These are phyloP conservation scores for Scenedesmus sp. DNA, from an alignment of 163 green algal genomes.

Conservation along the genomic window DNA sequence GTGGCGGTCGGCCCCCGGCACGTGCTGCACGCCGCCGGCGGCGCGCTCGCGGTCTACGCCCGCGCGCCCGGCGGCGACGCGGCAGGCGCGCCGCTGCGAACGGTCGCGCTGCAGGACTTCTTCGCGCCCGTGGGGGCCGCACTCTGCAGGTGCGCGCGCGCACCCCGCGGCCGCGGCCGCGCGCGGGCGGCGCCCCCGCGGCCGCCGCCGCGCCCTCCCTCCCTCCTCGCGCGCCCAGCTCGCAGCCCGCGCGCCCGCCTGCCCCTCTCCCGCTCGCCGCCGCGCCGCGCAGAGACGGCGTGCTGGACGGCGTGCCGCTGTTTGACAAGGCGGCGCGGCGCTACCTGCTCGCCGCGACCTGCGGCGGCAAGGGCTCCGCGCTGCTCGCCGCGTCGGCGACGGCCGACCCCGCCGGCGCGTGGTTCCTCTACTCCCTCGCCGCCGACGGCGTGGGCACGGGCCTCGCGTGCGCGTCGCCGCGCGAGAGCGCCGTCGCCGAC, in stretches of 20 bases:
- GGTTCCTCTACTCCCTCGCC: constrained; percentile 40
- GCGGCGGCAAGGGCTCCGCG: constrained; percentile 27
- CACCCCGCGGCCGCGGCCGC: too few relatives aligned
- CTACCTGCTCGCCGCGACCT: constrained; percentile 24
- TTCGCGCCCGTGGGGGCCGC: constrained; percentile 38
- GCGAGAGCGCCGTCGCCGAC: constrained; percentile 25
- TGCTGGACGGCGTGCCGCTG: constrained; percentile 19
- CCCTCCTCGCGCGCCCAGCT: not conserved
- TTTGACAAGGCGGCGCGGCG: constrained; percentile 33
- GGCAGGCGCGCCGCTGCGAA: not conserved
- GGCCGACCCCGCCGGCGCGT: constrained; percentile 6
- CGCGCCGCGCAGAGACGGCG: constrained; percentile 8
- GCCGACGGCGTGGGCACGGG: constrained; percentile 24
- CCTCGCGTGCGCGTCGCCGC: constrained; percentile 10
- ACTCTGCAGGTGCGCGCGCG: not conserved
- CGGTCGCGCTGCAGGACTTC: constrained; percentile 30
- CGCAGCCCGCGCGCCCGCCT: not conserved
- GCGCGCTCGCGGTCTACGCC: constrained; percentile 23
- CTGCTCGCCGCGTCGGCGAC: constrained; percentile 28
- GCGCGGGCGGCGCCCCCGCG: too few relatives aligned
- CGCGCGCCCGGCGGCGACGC: too few relatives aligned
- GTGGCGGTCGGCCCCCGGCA: constrained; percentile 19
- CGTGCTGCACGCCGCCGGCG: constrained; percentile 15
- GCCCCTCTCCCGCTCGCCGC: not conserved
- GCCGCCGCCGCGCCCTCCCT: not conserved